These are phyloP conservation scores for Russula earlei DNA, from an alignment of 768 basidiomycete species.

Conservation along the genomic window DNA sequence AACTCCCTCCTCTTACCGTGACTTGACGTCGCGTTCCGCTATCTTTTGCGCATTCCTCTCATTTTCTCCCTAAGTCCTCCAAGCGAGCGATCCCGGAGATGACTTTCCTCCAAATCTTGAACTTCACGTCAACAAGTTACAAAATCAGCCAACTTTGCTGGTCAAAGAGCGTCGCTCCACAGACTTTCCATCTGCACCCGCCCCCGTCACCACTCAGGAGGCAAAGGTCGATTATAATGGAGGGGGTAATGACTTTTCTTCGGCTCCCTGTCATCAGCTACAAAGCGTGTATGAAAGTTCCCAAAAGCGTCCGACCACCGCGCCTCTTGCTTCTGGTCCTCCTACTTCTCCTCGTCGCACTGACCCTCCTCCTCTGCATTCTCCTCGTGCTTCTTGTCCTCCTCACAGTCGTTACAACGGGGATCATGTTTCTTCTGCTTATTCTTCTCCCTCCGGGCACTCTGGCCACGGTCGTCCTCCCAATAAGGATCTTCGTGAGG, in stretches of 20 bases:
- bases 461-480: slow-evolving; percentile 7
- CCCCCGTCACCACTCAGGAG: not conserved
- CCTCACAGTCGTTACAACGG: slow-evolving; percentile 9
- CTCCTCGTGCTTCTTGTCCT: slow-evolving; percentile 16
- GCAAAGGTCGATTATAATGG: not conserved
- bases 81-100: slow-evolving; percentile 19
- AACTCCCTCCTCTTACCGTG: not conserved
- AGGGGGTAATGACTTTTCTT: slow-evolving; percentile 1
- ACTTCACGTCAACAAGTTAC: not conserved
- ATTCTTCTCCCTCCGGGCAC: slow-evolving; percentile 17
- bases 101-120: slow-evolving; percentile 12
- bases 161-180: slow-evolving; percentile 6
- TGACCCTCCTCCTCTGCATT: slow-evolving; percentile 12
- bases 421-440: slow-evolving; percentile 4
- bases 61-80: slow-evolving; percentile 7
- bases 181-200: not conserved
- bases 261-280: slow-evolving; percentile 14
- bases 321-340: slow-evolving; percentile 9
- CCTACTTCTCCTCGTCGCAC: slow-evolving; percentile 11
- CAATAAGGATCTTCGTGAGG: slow-evolving; percentile 14
- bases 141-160: slow-evolving; percentile 10
- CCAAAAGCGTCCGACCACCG: slow-evolving; percentile 3
- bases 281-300: slow-evolving; percentile 5
- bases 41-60: not conserved
- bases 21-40: slow-evolving; percentile 13